Base-by-base conservation (phyloP, 2,329 filamentous ascomycete genomes). In the Pezicula rhizophila region DNA sequence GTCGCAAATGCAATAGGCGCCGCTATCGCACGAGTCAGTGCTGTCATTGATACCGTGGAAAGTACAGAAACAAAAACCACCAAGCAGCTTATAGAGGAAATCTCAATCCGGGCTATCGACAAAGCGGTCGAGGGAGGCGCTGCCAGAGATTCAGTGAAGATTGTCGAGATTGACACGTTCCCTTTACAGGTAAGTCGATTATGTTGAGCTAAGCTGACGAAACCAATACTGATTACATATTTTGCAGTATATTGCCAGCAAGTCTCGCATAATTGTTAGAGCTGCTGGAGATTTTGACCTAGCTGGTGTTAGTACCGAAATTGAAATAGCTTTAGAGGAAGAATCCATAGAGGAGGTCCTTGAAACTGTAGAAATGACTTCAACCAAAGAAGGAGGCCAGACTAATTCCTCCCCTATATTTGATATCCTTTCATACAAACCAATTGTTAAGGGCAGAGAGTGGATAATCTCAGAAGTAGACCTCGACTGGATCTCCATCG, bases 381-480 rank as follows among this genome's bases (percentile, higher is more conserved):
- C 40, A 8, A 42, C 23, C 42, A 55, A 45, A 15, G 40, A 10
- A 23, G 60, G 15, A 17, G 23, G 25, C 42, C 10, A 63, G 35
- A 43, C 45, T 6, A 45, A 46, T 8, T 60, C 8, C 10, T 7
- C 17, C 56, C 12, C 17, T 43, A 60, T 65, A 11, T 46, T 69
- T 6, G 62, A 73, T 23, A 63, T 72, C 2, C 56, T 63, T 14
- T 52, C 58, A 0, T 82, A 81, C 58, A 67, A 59, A 4, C 78
- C 78, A 1, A 68, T 67, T 0, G 69, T 76, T 1, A 64, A 61
- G 20, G 64, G 70, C 25, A 68, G 76, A 3, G 61, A 72, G 14
- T 82, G 79, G 79, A 71, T 71, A 43, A 64, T 82, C 42, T 75
- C 68, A n/a, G 77, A 81, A 56, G 78, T 72, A 0, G 79, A 82